phyloP scores from a whole-genome alignment of 2,329 filamentous ascomycete genomes.

The Xylariales sp. region DNA sequence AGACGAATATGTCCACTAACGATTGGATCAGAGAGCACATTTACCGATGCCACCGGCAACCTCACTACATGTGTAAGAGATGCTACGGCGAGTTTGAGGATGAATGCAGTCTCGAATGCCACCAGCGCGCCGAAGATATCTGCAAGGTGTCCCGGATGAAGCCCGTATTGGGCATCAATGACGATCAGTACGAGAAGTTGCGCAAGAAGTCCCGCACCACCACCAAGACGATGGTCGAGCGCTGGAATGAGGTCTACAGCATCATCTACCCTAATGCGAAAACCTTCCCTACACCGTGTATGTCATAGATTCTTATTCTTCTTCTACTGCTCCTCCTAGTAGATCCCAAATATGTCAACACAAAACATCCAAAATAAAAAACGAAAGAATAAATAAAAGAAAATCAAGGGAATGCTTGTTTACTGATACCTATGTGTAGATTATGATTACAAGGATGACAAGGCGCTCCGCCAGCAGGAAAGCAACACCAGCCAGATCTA shows the following conservation, averaged over 20 bases:
- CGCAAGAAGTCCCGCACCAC: conserved; percentile 6
- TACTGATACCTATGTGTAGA: conserved; percentile 1
- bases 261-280: conserved; percentile 7
- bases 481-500: too few species aligned
- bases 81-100: conserved; percentile 1
- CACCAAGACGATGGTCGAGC: neutral
- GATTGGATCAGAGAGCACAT: conserved; percentile 9
- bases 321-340: too few species aligned
- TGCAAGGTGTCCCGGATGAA: conserved; percentile 1
- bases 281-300: conserved; percentile 6
- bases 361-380: too few species aligned
- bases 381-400: too few species aligned
- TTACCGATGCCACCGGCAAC: conserved; percentile 5
- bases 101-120: conserved; percentile 1
- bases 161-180: conserved; percentile 1
- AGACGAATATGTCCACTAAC: too few species aligned
- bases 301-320: too few species aligned
- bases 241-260: conserved; percentile 7
- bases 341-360: too few species aligned
- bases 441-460: conserved; percentile 4
- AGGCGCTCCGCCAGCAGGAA: too few species aligned
- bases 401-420: too few species aligned
- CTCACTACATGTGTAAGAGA: conserved; percentile 5
- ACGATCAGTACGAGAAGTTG: conserved; percentile 4
- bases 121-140: conserved; percentile 4